Evolutionary conservation across 495 filamentous ascomycete species (phyloP).

Genomic region (Elasticomyces elasticus): DNA sequence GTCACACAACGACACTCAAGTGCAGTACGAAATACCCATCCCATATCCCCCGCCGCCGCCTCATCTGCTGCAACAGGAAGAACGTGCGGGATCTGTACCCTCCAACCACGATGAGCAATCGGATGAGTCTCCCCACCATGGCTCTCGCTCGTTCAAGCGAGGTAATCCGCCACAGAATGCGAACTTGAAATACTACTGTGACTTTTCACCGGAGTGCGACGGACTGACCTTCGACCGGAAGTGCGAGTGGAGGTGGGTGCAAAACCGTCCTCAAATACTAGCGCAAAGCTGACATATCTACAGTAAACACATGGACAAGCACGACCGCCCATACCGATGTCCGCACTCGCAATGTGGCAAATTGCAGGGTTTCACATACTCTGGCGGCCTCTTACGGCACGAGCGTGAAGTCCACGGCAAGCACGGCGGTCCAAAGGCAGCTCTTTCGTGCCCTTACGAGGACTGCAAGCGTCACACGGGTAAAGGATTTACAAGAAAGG

Average conservation of each 20-base stretch:
- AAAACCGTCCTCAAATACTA: conserved; percentile 15
- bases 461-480: conserved; percentile 70
- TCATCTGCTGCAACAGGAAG: neutral
- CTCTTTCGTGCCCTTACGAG: conserved; percentile 64
- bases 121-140: conserved; percentile 4
- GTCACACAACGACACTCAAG: neutral
- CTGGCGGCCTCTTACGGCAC: conserved; percentile 76
- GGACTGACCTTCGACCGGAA: conserved; percentile 61
- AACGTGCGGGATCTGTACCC: conserved; percentile 9
- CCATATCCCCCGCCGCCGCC: neutral
- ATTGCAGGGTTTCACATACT: conserved; percentile 86
- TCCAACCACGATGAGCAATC: neutral
- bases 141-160: conserved; percentile 15
- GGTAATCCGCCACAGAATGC: conserved; percentile 53
- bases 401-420: conserved; percentile 85
- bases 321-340: conserved; percentile 85
- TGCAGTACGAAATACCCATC: neutral
- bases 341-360: conserved; percentile 67
- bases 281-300: neutral
- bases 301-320: conserved; percentile 96
- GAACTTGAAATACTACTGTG: conserved; percentile 63
- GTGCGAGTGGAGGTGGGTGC: conserved; percentile 83
- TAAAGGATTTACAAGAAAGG: conserved; percentile 72
- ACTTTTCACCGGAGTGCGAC: conserved; percentile 46
- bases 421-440: conserved; percentile 70